Evolutionary conservation across 2,329 filamentous ascomycete genomes (phyloP), one percentile per base, ranked within the genome.

Genomic region (Blastomyces silverae): DNA sequence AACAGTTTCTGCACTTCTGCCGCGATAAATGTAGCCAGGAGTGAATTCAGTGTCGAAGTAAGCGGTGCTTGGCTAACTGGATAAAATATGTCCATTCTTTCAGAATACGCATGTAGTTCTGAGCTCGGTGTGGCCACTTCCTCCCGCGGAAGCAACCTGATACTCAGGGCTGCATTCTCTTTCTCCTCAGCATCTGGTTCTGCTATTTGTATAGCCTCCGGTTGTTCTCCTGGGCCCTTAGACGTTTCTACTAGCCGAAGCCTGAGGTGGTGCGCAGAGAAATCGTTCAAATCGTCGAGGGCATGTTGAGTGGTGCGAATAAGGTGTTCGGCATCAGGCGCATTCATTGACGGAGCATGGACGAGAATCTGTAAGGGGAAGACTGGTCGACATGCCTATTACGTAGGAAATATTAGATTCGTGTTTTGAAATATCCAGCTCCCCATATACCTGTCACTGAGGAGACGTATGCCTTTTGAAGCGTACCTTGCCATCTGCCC

Each of bases 331-430:
- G 87, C 87, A 71, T 96, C 90, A 53, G 84, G 79, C 1, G 84
- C 80, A 61, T 85, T 83, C 39, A 95, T 78, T 15, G 81, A 79
- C 46, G 87, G 84, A 37, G 90, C 86, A 70, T 91, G 85, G 68
- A 97, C 82, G 37, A 87, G 86, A 69, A 97, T 90, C 67, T 88
- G 87, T 25, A 97, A 82, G 8, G 94, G 92, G 70, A 97, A 96
- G 22, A 92, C 89, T 39, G 92, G 90, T 70, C 88, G 88, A 77
- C 93, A 97, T 65, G 89, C 87, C 92, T 97, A 70, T 50, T 59
- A 20, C 31, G 50, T 64, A 57, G 71, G 55, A 69, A 63, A 62
- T 42, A 53, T 60, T 31, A 62, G 58, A 53, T 64, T 62, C 65
- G 65, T 60, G 44, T 20, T 65, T 56, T 55, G n/a, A 42, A 57